Evolutionary conservation across 176 grass and related monocot species (phyloP).

Genomic region (Hyparrhenia diplandra): DNA sequence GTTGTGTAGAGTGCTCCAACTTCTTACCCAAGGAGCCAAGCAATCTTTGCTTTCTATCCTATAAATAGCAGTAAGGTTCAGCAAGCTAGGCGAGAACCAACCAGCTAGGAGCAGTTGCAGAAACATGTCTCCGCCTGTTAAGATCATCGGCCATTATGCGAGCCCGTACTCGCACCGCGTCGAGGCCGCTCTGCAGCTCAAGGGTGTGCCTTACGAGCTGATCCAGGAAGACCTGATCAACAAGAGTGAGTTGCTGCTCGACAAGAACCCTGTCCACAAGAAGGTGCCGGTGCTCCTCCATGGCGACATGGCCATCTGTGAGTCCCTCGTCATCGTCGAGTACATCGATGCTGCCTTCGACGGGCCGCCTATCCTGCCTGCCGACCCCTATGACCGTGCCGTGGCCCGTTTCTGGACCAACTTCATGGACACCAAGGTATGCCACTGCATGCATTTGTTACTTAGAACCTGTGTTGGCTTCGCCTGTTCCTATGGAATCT

Average conservation of each 20-base stretch:
- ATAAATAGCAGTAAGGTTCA: background rate
- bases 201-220: conserved; percentile 28
- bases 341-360: conserved; percentile 39
- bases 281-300: background rate
- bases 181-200: conserved; percentile 31
- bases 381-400: conserved; percentile 28
- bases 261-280: conserved; percentile 29
- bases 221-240: conserved; percentile 19
- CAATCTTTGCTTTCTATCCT: background rate
- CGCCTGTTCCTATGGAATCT: background rate
- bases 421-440: background rate
- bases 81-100: background rate
- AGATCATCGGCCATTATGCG: background rate
- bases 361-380: conserved; percentile 14
- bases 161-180: conserved; percentile 29
- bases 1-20: background rate
- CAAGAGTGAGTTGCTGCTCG: conserved; percentile 33
- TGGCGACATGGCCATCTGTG: conserved; percentile 2
- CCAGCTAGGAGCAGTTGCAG: background rate
- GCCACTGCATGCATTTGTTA: background rate
- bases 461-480: background rate
- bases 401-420: conserved; percentile 24
- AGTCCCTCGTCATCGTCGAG: conserved; percentile 29
- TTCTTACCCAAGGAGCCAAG: background rate
- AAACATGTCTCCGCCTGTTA: background rate